phyloP scores from a whole-genome alignment of 2,329 filamentous ascomycete species.

The Claviceps maximensis region DNA sequence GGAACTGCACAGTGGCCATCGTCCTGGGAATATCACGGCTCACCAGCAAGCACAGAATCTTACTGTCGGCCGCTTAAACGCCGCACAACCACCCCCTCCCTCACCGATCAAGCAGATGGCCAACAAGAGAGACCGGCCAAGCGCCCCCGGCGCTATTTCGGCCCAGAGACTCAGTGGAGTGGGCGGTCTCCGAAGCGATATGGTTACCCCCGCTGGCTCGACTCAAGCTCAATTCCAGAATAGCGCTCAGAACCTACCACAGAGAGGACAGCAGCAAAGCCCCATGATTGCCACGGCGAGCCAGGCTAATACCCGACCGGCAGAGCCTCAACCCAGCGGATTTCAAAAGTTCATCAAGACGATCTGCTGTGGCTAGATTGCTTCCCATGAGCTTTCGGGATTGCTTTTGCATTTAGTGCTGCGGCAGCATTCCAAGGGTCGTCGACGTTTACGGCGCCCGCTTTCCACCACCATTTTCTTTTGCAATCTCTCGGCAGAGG shows the following conservation, averaged over 20 bases:
- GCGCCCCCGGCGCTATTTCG: conserved; percentile 58
- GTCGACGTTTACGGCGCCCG: neutral
- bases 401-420: conserved; percentile 18
- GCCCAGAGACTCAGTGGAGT: conserved; percentile 65
- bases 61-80: conserved; percentile 83
- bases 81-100: conserved; percentile 78
- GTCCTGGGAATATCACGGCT: conserved; percentile 50
- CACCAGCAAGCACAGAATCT: conserved; percentile 51
- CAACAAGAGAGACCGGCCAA: conserved; percentile 64
- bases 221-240: conserved; percentile 95
- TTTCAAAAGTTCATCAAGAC: conserved; percentile 89
- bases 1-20: conserved; percentile 66
- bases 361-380: conserved; percentile 68
- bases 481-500: neutral
- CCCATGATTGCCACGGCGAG: conserved; percentile 42
- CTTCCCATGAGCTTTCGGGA: conserved; percentile 12
- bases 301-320: conserved; percentile 39
- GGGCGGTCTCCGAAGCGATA: conserved; percentile 55
- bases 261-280: conserved; percentile 46
- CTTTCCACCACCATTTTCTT: neutral
- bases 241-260: conserved; percentile 77
- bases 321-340: conserved; percentile 64
- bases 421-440: conserved; percentile 13
- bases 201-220: conserved; percentile 74
- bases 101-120: conserved; percentile 72